These are phyloP conservation scores for Gossypium aridum DNA, from an alignment of 441 rosid genomes.

Conservation along the genomic window DNA sequence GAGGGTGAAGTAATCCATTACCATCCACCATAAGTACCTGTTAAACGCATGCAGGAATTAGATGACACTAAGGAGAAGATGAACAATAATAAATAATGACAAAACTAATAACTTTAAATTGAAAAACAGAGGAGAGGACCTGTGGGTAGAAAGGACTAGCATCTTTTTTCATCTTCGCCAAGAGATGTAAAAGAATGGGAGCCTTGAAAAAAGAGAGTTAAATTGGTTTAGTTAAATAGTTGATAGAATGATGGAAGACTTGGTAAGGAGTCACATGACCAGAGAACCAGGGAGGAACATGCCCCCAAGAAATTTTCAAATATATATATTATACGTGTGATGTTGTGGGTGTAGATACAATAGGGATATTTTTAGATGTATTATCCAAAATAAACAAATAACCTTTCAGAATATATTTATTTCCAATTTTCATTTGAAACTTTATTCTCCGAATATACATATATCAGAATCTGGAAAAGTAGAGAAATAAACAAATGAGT, in stretches of 20 bases:
- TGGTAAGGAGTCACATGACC: not conserved
- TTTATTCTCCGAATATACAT: not conserved
- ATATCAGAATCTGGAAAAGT: not conserved
- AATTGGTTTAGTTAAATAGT: not conserved
- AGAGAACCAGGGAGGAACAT: not conserved
- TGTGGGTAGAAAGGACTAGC: constrained; percentile 58
- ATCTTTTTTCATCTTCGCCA: constrained; percentile 56
- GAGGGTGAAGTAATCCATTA: constrained; percentile 87
- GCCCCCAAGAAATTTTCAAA: not conserved
- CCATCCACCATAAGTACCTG: constrained; percentile 89
- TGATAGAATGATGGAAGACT: not conserved
- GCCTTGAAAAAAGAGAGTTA: constrained; percentile 31
- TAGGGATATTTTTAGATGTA: not conserved
- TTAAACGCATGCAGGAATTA: constrained; percentile 10
- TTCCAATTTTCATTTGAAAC: not conserved
- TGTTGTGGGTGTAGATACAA: not conserved
- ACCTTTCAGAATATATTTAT: not conserved
- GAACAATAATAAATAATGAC: not conserved
- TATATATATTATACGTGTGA: not conserved
- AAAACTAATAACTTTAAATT: not conserved
- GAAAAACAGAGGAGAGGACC: constrained; percentile 28
- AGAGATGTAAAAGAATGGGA: constrained; percentile 53
- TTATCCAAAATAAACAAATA: not conserved
- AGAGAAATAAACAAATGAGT: not conserved
- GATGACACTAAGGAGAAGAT: constrained; percentile 6